Percentiles rank a stretch among this genome's conserved stretches.
Evolutionary conservation across 345 rosid species (phyloP).

Genomic region (Durio zibethinus): DNA sequence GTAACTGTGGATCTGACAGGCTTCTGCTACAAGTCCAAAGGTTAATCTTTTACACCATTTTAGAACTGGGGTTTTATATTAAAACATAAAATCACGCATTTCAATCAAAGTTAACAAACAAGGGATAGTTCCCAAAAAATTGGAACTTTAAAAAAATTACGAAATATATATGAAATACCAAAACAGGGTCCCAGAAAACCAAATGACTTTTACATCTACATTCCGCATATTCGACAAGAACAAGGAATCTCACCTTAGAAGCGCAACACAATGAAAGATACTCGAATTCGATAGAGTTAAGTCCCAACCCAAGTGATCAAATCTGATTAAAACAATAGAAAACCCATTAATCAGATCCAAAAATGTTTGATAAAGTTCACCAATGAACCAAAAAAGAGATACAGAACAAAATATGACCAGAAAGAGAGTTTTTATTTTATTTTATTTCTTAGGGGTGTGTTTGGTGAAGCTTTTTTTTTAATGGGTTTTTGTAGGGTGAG

Average conservation of each 20-base stretch:
- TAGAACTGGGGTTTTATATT: not conserved
- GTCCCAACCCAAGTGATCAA: not conserved
- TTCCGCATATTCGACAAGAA: not conserved
- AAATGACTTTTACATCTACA: not conserved
- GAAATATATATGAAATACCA: not conserved
- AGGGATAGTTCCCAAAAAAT: not conserved
- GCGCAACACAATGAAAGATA: not conserved
- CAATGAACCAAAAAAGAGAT: not conserved
- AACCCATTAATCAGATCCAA: not conserved
- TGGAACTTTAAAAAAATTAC: not conserved
- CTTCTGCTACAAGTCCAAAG: not conserved
- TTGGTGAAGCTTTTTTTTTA: not conserved
- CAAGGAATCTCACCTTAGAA: constrained; percentile 5
- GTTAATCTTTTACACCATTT: constrained; percentile 1
- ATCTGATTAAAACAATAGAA: not conserved
- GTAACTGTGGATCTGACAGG: not conserved
- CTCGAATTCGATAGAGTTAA: not conserved
- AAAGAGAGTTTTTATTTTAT: no score
- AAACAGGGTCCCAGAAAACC: not conserved
- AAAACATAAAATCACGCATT: not conserved
- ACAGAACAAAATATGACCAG: not conserved
- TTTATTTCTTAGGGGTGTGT: not conserved
- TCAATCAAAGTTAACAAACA: not conserved
- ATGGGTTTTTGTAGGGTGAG: not conserved
- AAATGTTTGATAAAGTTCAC: not conserved